A percentile compares a stretch with the other conserved stretches of the same genome.
phyloP scores from a whole-genome alignment of 2,329 filamentous ascomycete genomes.

The Cordyceps farinosa region DNA sequence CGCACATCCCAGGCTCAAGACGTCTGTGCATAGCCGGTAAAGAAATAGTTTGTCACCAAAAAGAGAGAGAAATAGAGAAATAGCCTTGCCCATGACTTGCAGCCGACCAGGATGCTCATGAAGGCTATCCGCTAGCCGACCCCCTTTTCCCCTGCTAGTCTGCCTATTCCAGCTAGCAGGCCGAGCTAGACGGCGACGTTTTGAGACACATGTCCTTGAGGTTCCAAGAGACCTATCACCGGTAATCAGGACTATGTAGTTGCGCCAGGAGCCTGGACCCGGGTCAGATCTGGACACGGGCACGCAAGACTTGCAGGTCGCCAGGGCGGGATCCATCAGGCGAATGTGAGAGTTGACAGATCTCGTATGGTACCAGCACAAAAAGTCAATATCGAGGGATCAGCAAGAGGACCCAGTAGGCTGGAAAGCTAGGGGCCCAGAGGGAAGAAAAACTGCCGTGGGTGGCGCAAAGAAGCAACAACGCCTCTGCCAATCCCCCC shows the following conservation, averaged over 20 bases:
- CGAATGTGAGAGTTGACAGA: not conserved
- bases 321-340: not conserved
- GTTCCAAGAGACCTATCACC: too few species aligned
- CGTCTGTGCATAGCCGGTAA: not conserved
- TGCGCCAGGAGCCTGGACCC: not conserved
- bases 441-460: slow-evolving; percentile 1
- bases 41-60: too few species aligned
- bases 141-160: too few species aligned
- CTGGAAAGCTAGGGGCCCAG: not conserved
- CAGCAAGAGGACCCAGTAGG: not conserved
- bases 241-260: too few species aligned
- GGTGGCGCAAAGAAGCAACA: not conserved
- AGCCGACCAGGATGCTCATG: too few species aligned
- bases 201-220: too few species aligned
- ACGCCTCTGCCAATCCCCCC: not conserved
- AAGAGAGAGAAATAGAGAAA: too few species aligned
- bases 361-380: not conserved
- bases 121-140: too few species aligned
- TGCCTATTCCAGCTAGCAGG: too few species aligned
- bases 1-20: not conserved
- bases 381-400: slow-evolving; percentile 5
- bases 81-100: too few species aligned
- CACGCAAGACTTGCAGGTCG: not conserved
- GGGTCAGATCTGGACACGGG: not conserved
- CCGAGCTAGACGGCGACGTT: too few species aligned